Evolutionary conservation across 805 yeast genomes (phyloP).

Genomic region (Zygosaccharomyces gambellarensis): DNA sequence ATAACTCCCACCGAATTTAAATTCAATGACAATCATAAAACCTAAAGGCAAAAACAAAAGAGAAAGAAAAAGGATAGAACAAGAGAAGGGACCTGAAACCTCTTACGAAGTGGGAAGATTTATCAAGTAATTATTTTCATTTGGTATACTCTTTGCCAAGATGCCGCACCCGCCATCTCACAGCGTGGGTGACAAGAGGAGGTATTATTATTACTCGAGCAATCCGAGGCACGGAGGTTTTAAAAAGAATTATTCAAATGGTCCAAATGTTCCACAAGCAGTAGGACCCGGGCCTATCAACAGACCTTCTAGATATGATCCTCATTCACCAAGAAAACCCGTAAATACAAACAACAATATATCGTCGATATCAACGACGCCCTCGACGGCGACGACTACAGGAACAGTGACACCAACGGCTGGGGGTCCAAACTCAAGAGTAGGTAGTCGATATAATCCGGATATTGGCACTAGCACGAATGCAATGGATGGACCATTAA

Average conservation of each 20-base stretch:
- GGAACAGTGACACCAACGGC: neutral
- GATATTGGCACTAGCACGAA: neutral
- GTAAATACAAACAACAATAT: conserved; percentile 18
- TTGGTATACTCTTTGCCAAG: conserved; percentile 1
- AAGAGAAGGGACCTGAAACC: neutral
- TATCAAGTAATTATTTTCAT: neutral
- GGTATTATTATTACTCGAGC: conserved; percentile 28
- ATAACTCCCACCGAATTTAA: neutral
- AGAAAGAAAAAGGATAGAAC: neutral
- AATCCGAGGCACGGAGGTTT: conserved; percentile 24
- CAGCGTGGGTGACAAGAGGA: conserved; percentile 26
- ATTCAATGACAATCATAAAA: neutral
- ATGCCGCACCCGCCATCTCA: conserved; percentile 16
- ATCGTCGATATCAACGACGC: neutral
- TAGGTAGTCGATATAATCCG: neutral
- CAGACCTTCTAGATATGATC: conserved; percentile 30
- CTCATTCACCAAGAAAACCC: conserved; percentile 21
- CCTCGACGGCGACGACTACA: neutral
- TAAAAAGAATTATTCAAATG: conserved; percentile 13
- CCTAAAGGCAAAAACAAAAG: neutral
- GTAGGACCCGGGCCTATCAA: neutral
- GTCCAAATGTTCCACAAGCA: conserved; percentile 4
- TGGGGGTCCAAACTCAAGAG: too few species aligned
- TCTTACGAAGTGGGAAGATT: neutral
- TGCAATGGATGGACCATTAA: neutral